Conservation (phyloP, 257 asterid species). For the Solanum neorickii region DNA sequence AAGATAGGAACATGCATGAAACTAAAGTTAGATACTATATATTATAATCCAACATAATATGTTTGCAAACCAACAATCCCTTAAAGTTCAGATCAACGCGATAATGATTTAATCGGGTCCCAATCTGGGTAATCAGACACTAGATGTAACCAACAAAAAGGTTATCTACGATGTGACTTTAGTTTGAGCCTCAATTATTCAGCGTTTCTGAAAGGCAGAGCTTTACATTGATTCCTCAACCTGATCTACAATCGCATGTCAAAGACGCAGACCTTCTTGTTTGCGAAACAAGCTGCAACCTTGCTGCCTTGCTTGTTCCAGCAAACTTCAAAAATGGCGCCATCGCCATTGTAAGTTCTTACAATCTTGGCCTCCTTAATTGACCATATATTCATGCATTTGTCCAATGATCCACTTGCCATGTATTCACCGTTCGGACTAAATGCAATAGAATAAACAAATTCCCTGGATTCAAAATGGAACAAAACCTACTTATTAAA, state of each 20-base stretch:
- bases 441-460: constrained; percentile 79
- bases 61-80: not conserved
- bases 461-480: constrained; percentile 47
- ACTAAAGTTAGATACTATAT: not conserved
- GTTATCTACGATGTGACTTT: too few species aligned
- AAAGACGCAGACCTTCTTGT: constrained; percentile 70
- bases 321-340: not conserved
- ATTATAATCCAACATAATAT: not conserved
- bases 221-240: not conserved
- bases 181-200: too few species aligned
- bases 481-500: not conserved
- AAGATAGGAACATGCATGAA: too few species aligned
- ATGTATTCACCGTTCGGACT: constrained; percentile 77
- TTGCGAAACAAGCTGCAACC: constrained; percentile 79
- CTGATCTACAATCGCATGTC: constrained; percentile 59
- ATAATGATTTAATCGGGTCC: too few species aligned
- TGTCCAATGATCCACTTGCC: constrained; percentile 92
- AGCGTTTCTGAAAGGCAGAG: too few species aligned
- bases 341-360: constrained; percentile 65
- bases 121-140: too few species aligned
- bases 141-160: too few species aligned
- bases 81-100: not conserved
- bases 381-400: constrained; percentile 82
- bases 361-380: constrained; percentile 87
- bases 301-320: too few species aligned